Conservation (phyloP, 1,139 yeast genomes). For the Meyerozyma elateridarum region DNA sequence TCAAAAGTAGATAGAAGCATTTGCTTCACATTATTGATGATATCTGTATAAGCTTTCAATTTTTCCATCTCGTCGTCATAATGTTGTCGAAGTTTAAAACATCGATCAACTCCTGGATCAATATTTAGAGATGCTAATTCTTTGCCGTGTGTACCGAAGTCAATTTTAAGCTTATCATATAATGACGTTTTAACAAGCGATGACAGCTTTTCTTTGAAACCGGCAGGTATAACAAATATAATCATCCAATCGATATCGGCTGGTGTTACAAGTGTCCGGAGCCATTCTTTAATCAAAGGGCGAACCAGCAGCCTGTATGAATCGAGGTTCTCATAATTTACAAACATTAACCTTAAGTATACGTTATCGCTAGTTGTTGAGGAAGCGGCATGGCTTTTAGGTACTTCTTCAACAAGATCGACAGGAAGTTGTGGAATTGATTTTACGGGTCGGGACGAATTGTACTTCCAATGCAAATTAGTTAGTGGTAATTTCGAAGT, state of each 20-base stretch:
- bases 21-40: slow-evolving; percentile 44
- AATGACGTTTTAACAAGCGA: slow-evolving; percentile 48
- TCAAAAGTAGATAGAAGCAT: slow-evolving; percentile 55
- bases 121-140: slow-evolving; percentile 17
- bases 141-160: slow-evolving; percentile 52
- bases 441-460: slow-evolving; percentile 51
- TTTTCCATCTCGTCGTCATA: slow-evolving; percentile 34
- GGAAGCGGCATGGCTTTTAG: slow-evolving; percentile 19
- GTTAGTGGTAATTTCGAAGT: slow-evolving; percentile 56
- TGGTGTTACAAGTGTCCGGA: slow-evolving; percentile 43
- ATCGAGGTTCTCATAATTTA: slow-evolving; percentile 63
- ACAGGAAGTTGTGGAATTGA: slow-evolving; percentile 66
- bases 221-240: slow-evolving; percentile 48
- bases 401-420: slow-evolving; percentile 57
- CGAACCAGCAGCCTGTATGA: slow-evolving; percentile 75
- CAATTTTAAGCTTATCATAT: slow-evolving; percentile 61
- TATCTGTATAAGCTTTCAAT: slow-evolving; percentile 46
- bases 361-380: slow-evolving; percentile 30
- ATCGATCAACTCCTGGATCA: slow-evolving; percentile 22
- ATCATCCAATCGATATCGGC: slow-evolving; percentile 59
- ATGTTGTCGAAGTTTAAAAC: slow-evolving; percentile 37
- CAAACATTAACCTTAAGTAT: slow-evolving; percentile 63
- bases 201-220: slow-evolving; percentile 38
- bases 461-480: slow-evolving; percentile 75
- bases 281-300: slow-evolving; percentile 81